Evolutionary conservation across 148 eudicot genomes (phyloP).

Genomic region (Silene uniflora): DNA sequence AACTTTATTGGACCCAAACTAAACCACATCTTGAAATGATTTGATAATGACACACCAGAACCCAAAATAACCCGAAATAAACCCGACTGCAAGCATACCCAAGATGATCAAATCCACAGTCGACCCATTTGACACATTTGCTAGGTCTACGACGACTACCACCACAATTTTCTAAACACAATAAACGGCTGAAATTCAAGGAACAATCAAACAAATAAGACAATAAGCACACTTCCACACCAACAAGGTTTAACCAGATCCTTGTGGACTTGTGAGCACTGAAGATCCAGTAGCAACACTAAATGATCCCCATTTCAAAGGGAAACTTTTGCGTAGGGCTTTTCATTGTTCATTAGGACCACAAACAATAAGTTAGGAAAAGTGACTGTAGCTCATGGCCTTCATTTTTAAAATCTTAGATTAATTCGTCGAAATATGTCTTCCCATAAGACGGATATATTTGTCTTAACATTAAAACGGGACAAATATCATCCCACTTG

Average conservation of each 20-base stretch:
- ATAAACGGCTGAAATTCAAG: background rate
- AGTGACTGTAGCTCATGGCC: background rate
- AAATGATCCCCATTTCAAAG: conserved; percentile 14
- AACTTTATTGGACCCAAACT: too few species aligned
- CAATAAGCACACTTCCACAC: background rate
- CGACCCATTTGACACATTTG: background rate
- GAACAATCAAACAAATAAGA: background rate
- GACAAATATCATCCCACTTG: too few species aligned
- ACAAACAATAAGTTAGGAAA: conserved; percentile 8
- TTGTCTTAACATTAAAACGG: too few species aligned
- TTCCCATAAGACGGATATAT: too few species aligned
- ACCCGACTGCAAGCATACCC: background rate
- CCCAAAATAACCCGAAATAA: too few species aligned
- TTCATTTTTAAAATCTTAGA: conserved; percentile 7
- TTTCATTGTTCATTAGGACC: conserved; percentile 13
- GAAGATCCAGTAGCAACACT: background rate
- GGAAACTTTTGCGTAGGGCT: conserved; percentile 8
- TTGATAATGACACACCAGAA: too few species aligned
- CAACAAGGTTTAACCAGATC: too few species aligned
- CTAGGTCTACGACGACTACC: background rate
- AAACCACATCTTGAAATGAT: background rate
- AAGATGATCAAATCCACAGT: background rate
- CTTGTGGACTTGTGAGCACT: too few species aligned
- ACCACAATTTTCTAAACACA: background rate
- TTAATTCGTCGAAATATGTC: background rate